These are phyloP conservation scores for Fusarium pseudocircinatum DNA, from an alignment of 2,329 filamentous ascomycete genomes.

Conservation along the genomic window DNA sequence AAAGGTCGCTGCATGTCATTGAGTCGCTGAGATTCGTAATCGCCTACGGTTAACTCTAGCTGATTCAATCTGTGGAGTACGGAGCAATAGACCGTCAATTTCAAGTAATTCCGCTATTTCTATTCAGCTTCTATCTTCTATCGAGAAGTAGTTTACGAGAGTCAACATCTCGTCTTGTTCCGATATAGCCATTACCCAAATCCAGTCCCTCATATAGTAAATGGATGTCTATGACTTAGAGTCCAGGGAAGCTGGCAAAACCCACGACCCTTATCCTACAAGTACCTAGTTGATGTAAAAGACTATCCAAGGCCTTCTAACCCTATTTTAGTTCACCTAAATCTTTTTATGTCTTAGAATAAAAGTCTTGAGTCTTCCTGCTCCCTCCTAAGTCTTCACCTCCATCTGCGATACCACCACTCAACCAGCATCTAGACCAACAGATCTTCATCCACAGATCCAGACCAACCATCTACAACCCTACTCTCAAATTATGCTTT, in stretches of 20 bases:
- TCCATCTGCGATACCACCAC: background rate
- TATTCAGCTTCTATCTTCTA: background rate
- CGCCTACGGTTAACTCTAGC: background rate
- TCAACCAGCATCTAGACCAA: background rate
- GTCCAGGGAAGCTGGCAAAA: background rate
- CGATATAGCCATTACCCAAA: background rate
- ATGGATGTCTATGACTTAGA: background rate
- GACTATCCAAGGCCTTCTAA: background rate
- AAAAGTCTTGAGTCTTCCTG: background rate
- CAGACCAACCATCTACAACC: background rate
- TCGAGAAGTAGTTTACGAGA: background rate
- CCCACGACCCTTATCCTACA: background rate
- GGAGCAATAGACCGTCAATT: background rate
- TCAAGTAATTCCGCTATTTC: background rate
- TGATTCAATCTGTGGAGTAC: background rate
- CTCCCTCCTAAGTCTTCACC: background rate
- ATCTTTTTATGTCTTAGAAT: no score
- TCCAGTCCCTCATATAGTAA: background rate
- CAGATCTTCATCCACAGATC: background rate
- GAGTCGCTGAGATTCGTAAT: conserved; percentile 7
- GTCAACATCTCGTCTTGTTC: background rate
- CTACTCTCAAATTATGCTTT: background rate
- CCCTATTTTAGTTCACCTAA: background rate
- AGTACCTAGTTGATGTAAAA: background rate
- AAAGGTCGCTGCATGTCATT: conserved; percentile 8